A percentile compares a stretch with the other conserved stretches of the same genome.
phyloP scores from a whole-genome alignment of 225 moss, liverwort and hornwort species.

The Pleurozium schreberi region DNA sequence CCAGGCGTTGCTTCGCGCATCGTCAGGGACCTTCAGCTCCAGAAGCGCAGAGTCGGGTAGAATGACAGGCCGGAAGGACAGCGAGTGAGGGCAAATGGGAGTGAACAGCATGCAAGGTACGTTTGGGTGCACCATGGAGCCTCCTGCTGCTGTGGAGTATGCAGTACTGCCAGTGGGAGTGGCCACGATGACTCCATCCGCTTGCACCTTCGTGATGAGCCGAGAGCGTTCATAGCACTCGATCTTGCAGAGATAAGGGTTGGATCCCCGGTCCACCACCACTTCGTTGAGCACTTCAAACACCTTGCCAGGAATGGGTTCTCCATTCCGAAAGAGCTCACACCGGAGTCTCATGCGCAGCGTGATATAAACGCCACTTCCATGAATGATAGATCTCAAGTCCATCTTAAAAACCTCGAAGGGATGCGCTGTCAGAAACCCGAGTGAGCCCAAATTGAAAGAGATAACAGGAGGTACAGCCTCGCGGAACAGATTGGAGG shows the following conservation, averaged over 20 bases:
- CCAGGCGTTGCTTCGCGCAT: constrained; percentile 86
- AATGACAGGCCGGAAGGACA: constrained; percentile 87
- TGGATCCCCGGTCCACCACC: constrained; percentile 88
- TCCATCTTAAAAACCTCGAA: constrained; percentile 58
- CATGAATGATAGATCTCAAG: constrained; percentile 68
- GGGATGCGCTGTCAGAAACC: constrained; percentile 75
- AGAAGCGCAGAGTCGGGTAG: constrained; percentile 80
- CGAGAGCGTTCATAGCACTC: constrained; percentile 90
- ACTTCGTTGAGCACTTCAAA: constrained; percentile 96
- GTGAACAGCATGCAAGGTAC: constrained; percentile 97
- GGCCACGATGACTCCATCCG: constrained; percentile 89
- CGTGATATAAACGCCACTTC: constrained; percentile 91
- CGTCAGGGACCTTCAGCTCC: constrained; percentile 78
- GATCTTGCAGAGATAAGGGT: constrained; percentile 89
- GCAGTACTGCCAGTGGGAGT: constrained; percentile 71
- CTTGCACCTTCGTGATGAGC: constrained; percentile 95
- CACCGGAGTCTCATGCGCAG: constrained; percentile 89
- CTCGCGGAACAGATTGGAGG: constrained; percentile 83
- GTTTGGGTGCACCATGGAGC: constrained; percentile 94
- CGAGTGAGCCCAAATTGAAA: constrained; percentile 87
- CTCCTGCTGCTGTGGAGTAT: constrained; percentile 53
- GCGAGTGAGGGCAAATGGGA: constrained; percentile 92
- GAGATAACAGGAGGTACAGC: constrained; percentile 91
- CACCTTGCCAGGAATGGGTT: constrained; percentile 72
- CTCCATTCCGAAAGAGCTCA: constrained; percentile 71